Conservation (phyloP, 805 yeast species). For the Candida succiphila region DNA sequence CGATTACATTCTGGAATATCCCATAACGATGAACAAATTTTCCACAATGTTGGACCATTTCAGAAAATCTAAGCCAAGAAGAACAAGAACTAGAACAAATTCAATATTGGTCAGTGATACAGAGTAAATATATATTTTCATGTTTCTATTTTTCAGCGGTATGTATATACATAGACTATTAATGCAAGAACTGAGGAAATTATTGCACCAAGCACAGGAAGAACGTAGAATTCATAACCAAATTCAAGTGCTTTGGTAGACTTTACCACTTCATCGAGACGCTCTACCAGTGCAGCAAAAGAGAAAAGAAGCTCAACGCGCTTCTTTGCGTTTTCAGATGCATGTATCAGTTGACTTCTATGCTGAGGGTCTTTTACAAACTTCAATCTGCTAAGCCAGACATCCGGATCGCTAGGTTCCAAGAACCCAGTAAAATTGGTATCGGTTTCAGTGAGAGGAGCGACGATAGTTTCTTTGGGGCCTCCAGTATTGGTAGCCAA, state of each 20-base stretch:
- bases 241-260: not conserved
- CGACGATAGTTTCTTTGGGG: conserved; percentile 70
- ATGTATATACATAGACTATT: not conserved
- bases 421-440: conserved; percentile 48
- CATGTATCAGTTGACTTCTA: too few relatives aligned
- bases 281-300: conserved; percentile 29
- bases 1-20: conserved; percentile 68
- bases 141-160: too few relatives aligned
- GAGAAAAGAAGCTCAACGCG: conserved; percentile 32
- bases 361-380: not conserved
- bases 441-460: conserved; percentile 13
- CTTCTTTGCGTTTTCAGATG: conserved; percentile 22
- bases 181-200: too few relatives aligned
- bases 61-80: conserved; percentile 6
- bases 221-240: not conserved
- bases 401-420: conserved; percentile 32
- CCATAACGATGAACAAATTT: conserved; percentile 32
- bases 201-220: too few relatives aligned
- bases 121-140: not conserved
- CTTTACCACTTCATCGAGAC: not conserved
- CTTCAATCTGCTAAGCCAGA: conserved; percentile 30
- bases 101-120: not conserved
- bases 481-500: conserved; percentile 88
- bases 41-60: conserved; percentile 18
- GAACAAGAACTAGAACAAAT: too few relatives aligned